Evolutionary conservation across 2,329 filamentous ascomycete genomes (phyloP), one percentile per base, ranked within the genome.

Genomic region (Dactylellina leptospora): DNA sequence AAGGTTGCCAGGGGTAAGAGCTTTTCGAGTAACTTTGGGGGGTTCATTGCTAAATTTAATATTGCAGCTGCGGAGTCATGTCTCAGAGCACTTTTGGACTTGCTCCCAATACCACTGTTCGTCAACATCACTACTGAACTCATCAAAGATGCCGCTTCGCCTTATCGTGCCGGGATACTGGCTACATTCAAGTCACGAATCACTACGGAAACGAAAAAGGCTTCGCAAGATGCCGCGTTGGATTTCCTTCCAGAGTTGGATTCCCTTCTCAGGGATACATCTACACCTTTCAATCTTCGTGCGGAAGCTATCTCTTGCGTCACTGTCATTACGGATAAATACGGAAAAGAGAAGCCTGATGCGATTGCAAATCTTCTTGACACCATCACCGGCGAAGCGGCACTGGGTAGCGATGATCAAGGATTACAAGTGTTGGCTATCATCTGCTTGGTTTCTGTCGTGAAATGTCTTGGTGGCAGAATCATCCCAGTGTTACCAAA

Each of bases 311-410:
- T 77, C 9, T 74, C 72, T 18, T 97, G 93, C 76, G 89, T 97
- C 45, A 93, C 97, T 81, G 91, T 91, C 79, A 96, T 99, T 74
- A 87, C 91, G 1, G 93, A 97, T 80, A 93, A 93, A 79, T 97
- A 96, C 79, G 96, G 95, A 75, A 96, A 95, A 83, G 96, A 93
- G 79, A 91, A 96, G 77, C 84, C 90, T 1, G 87, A 90, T 75
- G 88, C 87, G 45, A 90, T 96, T 45, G 84, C 90, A 23, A 85
- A 86, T 3, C 90, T 92, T 3, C 91, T 92, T 3, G 83, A 87
- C 69, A 89, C 89, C 1, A 89, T 99, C 76, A 88, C 90, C 36
- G 88, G 92, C 42, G 82, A 87, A 60, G 83, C 90, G 74, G 93
- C 91, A 74, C 85, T 97, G 51, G 90, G 90, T 36, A 88, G 90